Evolutionary conservation across 1,139 yeast species (phyloP), one percentile per base, ranked within the genome.

Genomic region (Insectozyma bohioensis): DNA sequence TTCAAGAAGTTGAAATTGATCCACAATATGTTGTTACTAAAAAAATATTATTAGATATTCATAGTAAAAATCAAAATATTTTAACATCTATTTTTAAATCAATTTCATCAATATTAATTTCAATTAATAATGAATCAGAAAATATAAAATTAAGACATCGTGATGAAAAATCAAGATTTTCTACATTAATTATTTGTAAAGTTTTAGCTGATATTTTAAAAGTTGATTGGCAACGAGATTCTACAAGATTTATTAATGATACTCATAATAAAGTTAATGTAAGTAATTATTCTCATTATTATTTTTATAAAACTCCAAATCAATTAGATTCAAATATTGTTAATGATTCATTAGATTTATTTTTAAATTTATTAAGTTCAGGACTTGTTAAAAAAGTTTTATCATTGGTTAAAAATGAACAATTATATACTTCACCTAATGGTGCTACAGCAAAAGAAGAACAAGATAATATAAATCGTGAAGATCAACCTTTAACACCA

Each of bases 1-100:
- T 63, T n/a, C 58, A 59, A n/a, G 74, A 68, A 40, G 68, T 68
- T 6, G 74, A 68, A 46, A 48, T 67, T 28, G 65, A 67, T 37
- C 67, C 69, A 6, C 74, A 67, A 42, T 68, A 56, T 39, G 38
- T 58, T 11, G 45, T 52, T 16, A 59, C 72, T 12, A 59, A 56
- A 30, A 48, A 53, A 18, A 48, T 68, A 20, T 48, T 68, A 25
- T 39, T 61, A 16, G 51, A 51, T 16, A 52, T 47, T 31, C 47
- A 46, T 15, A 38, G 41, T 14, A 44, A 40, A 26, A 41, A 31
- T 47, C 48, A 32, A 19, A 37, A 37, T 18, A 37, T 38, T 13
- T 36, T 43, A 6, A 35, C 41, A 12, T 50, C 52, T 33, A 37
- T 49, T 9, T 37, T 54, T 18, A 37, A 35, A 4, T 18, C 47